Evolutionary conservation across 2,329 filamentous ascomycete species (phyloP), one percentile per base, ranked within the genome.

Genomic region (Colletotrichum sublineola): DNA sequence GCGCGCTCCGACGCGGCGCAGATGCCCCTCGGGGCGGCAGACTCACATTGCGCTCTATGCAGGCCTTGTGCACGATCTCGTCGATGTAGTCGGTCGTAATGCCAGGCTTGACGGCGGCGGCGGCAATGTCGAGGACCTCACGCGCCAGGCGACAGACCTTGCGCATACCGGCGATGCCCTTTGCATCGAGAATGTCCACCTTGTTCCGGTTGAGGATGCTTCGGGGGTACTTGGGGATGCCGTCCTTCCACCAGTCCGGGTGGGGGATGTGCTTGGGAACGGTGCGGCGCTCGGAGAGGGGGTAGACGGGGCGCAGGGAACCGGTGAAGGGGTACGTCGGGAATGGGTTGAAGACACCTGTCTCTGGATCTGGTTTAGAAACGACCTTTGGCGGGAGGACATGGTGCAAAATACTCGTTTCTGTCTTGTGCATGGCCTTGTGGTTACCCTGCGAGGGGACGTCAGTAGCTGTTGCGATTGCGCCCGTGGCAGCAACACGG

Each of bases 1-100:
- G 31, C 38, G 29, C 60, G 14, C 6, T 12, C 8, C 33, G n/a
- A 18, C 29, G 36, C 24, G n/a, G 20, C 29, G 36, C 24, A 24
- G 18, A 46, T 33, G 11, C 6, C 2, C n/a, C 33, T 20, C 33
- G 18, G 18, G 40, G 29, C 3, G 40, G 6, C 18, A 1, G 31
- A 81, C 93, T 84, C 84, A 98, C 96, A 76, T 98, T 90, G 83
- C 96, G 90, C 84, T 98, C 96, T 75, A 98, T 86, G 80, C 94
- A 98, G 63, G 96, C 96, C 77, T 97, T 94, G 86, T 99, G 96
- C 52, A 97, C 95, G 74, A 98, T 87, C 83, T 97, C 93, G 80
- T 99, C 96, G 71, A 99, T 94, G 78, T 97, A 92, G 80, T 99
- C 96, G 8, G 96, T 98, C 8, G 96, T 98, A 44, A 98, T 92